A percentile compares a stretch with the other conserved stretches of the same genome.
Evolutionary conservation across 768 basidiomycete genomes (phyloP).

Genomic region (Gymnopilus dilepis): DNA sequence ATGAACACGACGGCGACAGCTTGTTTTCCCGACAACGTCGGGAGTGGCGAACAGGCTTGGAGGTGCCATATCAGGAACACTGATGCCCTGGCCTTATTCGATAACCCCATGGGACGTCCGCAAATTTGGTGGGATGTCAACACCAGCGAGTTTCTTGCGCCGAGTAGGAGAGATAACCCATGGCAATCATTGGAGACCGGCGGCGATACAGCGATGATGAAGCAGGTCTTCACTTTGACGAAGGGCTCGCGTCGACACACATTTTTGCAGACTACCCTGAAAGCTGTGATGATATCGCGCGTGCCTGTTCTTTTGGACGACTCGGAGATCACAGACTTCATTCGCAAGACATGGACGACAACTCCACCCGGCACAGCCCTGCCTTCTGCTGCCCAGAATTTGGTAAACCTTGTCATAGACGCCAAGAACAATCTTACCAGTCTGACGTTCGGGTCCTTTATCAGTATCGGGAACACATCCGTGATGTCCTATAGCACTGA

Average conservation of each 20-base stretch:
- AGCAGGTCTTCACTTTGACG: slow-evolving; percentile 29
- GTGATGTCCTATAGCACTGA: slow-evolving; percentile 16
- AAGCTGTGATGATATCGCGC: slow-evolving; percentile 18
- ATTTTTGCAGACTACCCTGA: slow-evolving; percentile 24
- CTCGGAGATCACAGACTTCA: slow-evolving; percentile 16
- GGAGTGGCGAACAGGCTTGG: slow-evolving; percentile 6
- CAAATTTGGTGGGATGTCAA: slow-evolving; percentile 24
- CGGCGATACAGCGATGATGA: slow-evolving; percentile 27
- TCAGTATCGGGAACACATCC: slow-evolving; percentile 10
- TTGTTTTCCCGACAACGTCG: neutral
- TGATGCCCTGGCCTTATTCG: slow-evolving; percentile 9
- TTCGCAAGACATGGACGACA: slow-evolving; percentile 17
- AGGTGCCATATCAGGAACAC: slow-evolving; percentile 12
- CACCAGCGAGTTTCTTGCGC: slow-evolving; percentile 12
- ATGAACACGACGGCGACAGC: slow-evolving; percentile 2
- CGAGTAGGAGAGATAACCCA: slow-evolving; percentile 22
- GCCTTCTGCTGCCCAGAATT: neutral
- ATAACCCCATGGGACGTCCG: slow-evolving; percentile 15
- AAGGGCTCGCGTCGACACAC: slow-evolving; percentile 24
- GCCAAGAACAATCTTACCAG: slow-evolving; percentile 18
- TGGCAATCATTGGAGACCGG: slow-evolving; percentile 17
- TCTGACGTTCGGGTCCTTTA: slow-evolving; percentile 13
- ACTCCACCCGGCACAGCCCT: slow-evolving; percentile 4
- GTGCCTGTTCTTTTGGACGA: slow-evolving; percentile 8
- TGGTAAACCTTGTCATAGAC: slow-evolving; percentile 9